phyloP scores from a whole-genome alignment of 2,329 filamentous ascomycete species.

The Calonectria hawksworthii region DNA sequence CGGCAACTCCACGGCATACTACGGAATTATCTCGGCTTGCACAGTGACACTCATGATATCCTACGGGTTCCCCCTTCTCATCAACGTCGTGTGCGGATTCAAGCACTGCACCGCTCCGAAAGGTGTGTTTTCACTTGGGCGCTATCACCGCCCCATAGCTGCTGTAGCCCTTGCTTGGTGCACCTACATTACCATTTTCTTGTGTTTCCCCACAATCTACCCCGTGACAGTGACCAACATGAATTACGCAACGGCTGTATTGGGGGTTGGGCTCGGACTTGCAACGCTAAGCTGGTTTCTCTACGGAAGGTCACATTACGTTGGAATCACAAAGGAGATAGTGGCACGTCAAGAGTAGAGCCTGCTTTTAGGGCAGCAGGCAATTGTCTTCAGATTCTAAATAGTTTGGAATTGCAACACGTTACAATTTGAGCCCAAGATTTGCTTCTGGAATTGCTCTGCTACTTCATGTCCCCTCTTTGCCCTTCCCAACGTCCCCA shows the following conservation, averaged over 20 bases:
- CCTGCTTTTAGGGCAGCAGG: not conserved
- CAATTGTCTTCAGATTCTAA: not conserved
- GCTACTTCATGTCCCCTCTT: not conserved
- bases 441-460: not conserved
- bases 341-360: not conserved
- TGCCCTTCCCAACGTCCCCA: not conserved
- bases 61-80: slow-evolving; percentile 14
- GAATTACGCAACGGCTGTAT: slow-evolving; percentile 21
- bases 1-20: slow-evolving; percentile 19
- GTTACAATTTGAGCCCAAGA: not conserved
- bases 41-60: slow-evolving; percentile 19
- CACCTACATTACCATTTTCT: slow-evolving; percentile 14
- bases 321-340: not conserved
- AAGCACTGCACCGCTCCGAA: slow-evolving; percentile 8
- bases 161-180: slow-evolving; percentile 12
- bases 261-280: not conserved
- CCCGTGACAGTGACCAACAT: slow-evolving; percentile 18
- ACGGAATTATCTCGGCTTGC: slow-evolving; percentile 16
- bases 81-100: slow-evolving; percentile 20
- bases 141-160: slow-evolving; percentile 8
- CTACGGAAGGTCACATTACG: slow-evolving; percentile 8
- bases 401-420: not conserved
- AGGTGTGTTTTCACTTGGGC: not conserved
- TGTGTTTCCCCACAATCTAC: slow-evolving; percentile 19
- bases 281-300: slow-evolving; percentile 14